phyloP scores from a whole-genome alignment of 2,329 filamentous ascomycete genomes.

The Chrysoporthe puriensis region DNA sequence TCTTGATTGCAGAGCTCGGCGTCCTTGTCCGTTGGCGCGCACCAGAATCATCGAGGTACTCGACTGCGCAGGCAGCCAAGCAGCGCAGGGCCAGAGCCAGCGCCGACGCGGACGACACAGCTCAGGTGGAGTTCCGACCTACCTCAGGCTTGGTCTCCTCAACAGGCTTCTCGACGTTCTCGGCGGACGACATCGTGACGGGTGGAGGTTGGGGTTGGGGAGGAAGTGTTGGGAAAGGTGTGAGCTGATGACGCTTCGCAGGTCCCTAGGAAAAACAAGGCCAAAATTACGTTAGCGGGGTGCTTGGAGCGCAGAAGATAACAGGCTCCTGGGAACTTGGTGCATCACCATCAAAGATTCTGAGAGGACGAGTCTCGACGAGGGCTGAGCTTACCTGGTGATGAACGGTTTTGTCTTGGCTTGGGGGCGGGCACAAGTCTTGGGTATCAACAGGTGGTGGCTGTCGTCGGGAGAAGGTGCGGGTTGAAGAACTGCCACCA shows the following conservation, averaged over 20 bases:
- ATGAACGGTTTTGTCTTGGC: background rate
- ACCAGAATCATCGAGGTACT: background rate
- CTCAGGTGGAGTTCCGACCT: slow-evolving; percentile 1
- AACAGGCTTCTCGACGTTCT: slow-evolving; percentile 40
- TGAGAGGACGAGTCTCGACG: background rate
- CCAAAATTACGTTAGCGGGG: slow-evolving; percentile 24
- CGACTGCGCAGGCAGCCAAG: background rate
- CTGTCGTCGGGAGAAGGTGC: slow-evolving; percentile 16
- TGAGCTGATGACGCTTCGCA: slow-evolving; percentile 14
- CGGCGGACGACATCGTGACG: slow-evolving; percentile 39
- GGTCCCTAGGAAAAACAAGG: slow-evolving; percentile 26
- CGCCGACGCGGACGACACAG: background rate
- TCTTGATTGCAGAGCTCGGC: background rate
- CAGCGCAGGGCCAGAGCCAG: background rate
- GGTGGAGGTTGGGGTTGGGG: slow-evolving; percentile 1
- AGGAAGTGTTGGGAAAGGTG: slow-evolving; percentile 7
- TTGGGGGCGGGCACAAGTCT: background rate
- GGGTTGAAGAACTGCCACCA: slow-evolving; percentile 19
- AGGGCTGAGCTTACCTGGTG: slow-evolving; percentile 14
- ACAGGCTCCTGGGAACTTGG: background rate
- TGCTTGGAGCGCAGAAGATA: slow-evolving; percentile 11
- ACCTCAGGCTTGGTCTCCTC: slow-evolving; percentile 38
- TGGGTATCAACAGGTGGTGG: slow-evolving; percentile 19
- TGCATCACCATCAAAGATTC: background rate
- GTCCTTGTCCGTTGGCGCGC: background rate